A percentile compares a stretch with the other conserved stretches of the same genome.
These are phyloP conservation scores for Sporothrix euskadiensis DNA, from an alignment of 2,329 filamentous ascomycete genomes.

Conservation along the genomic window DNA sequence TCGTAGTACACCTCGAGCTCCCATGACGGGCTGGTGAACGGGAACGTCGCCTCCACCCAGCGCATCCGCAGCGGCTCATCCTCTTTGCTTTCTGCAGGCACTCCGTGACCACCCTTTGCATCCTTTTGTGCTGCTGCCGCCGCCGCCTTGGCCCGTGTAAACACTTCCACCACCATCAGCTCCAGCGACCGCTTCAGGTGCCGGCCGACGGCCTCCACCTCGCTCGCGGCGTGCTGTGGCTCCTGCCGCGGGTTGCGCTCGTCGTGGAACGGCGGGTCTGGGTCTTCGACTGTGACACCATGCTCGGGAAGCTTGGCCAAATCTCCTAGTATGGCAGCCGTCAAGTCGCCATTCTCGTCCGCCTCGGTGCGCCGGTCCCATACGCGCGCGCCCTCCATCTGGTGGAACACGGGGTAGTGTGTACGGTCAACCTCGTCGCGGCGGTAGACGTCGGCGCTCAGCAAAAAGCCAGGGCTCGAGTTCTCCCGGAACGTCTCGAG, in stretches of 20 bases:
- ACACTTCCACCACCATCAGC: constrained; percentile 85
- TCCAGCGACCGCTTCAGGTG: constrained; percentile 91
- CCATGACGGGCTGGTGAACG: constrained; percentile 93
- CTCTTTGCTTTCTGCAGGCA: constrained; percentile 37
- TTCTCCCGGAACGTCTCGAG: constrained; percentile 75
- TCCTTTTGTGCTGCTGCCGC: constrained; percentile 46
- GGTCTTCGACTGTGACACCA: constrained; percentile 76
- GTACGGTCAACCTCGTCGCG: constrained; percentile 92
- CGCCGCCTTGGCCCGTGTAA: constrained; percentile 72
- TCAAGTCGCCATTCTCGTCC: constrained; percentile 59
- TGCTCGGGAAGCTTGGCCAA: constrained; percentile 71
- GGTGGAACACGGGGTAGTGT: constrained; percentile 96
- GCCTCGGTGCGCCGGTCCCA: constrained; percentile 69
- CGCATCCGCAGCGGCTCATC: constrained; percentile 79
- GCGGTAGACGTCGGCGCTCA: constrained; percentile 92
- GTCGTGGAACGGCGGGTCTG: constrained; percentile 73
- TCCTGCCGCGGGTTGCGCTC: constrained; percentile 81
- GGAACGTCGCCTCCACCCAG: constrained; percentile 97
- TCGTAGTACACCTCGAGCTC: constrained; percentile 95
- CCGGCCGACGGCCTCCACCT: constrained; percentile 77
- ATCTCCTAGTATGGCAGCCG: constrained; percentile 68
- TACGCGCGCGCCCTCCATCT: constrained; percentile 92
- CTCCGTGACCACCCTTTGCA: no score
- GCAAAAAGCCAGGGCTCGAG: constrained; percentile 73
- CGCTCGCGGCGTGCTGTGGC: constrained; percentile 67